Evolutionary conservation across 495 filamentous ascomycete genomes (phyloP), one percentile per base, ranked within the genome.

Genomic region (Hypoxylon fuscum): DNA sequence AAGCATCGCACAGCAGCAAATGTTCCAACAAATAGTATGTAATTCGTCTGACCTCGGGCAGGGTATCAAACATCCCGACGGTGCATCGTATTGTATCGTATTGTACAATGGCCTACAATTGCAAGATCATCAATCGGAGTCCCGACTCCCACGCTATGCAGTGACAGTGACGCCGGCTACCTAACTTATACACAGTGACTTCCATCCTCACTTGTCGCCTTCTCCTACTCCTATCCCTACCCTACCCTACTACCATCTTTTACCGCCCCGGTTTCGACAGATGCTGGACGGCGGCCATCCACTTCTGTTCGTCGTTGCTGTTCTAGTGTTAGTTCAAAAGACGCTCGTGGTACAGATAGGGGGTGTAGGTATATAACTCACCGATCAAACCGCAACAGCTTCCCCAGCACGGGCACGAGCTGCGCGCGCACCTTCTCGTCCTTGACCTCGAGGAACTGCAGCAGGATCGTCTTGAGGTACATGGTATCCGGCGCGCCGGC

Each of bases 401-500:
- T 93, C 43, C 90, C 92, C 44, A 98, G 73, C 10, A 97, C 93
- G 11, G 94, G 95, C 20, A 98, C 89, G 47, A 98, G 80, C 80
- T 97, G 93, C 70, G 88, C 85, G 72, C 96, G 90, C 57, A 92
- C 84, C 72, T 86, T 92, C 77, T 93, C 96, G 68, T 98, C 95
- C 77, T 87, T 91, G 71, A 95, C 90, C 79, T 97, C 93, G 70
- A 98, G 73, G 67, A 98, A 97, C 74, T 97, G 94, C 38, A 98
- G 76, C 20, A 98, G 81, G 32, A 98, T 92, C 27, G 96, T 97
- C 80, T 98, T 98, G 56, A 98, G 72, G 71, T 98, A 98, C 68
- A 92, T 86, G 59, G 88, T 89, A 72, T 98, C 90, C 49, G 88
- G 81, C 3, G 74, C 62, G 1, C 68, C 69, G 17, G 68, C 78